A percentile compares a stretch with the other conserved stretches of the same genome.
These are phyloP conservation scores for Torulaspora pretoriensis DNA, from an alignment of 1,139 yeast species.

Conservation along the genomic window DNA sequence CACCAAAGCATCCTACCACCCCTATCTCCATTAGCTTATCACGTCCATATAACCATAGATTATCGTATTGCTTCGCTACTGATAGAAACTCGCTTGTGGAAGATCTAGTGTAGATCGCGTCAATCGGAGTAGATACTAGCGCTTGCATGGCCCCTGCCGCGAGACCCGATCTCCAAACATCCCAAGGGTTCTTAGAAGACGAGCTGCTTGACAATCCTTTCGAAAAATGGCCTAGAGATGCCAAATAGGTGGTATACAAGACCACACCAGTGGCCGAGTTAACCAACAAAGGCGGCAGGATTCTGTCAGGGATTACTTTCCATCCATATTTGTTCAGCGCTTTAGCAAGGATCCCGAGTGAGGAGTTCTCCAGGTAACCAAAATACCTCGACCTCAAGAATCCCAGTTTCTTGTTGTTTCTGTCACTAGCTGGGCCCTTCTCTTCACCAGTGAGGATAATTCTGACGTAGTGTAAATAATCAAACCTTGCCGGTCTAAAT, in stretches of 20 bases:
- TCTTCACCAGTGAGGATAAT: conserved; percentile 47
- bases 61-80: conserved; percentile 53
- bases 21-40: conserved; percentile 72
- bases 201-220: conserved; percentile 6
- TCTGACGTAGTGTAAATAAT: conserved; percentile 66
- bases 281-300: conserved; percentile 81
- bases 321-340: conserved; percentile 80
- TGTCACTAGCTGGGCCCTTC: conserved; percentile 26
- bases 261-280: conserved; percentile 85
- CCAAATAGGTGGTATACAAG: conserved; percentile 74
- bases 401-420: conserved; percentile 42
- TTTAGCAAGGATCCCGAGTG: conserved; percentile 63
- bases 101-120: conserved; percentile 82
- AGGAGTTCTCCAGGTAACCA: conserved; percentile 53
- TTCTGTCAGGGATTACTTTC: conserved; percentile 78
- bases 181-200: conserved; percentile 38
- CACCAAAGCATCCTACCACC: conserved; percentile 81
- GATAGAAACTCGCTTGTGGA: conserved; percentile 66
- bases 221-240: conserved; percentile 39
- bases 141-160: conserved; percentile 85
- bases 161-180: conserved; percentile 76
- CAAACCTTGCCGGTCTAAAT: conserved; percentile 86
- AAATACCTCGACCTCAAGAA: conserved; percentile 41
- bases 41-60: conserved; percentile 72
- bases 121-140: conserved; percentile 90